Conservation (phyloP, 139 green algal genomes). For the Auxenochlorella protothecoides region DNA sequence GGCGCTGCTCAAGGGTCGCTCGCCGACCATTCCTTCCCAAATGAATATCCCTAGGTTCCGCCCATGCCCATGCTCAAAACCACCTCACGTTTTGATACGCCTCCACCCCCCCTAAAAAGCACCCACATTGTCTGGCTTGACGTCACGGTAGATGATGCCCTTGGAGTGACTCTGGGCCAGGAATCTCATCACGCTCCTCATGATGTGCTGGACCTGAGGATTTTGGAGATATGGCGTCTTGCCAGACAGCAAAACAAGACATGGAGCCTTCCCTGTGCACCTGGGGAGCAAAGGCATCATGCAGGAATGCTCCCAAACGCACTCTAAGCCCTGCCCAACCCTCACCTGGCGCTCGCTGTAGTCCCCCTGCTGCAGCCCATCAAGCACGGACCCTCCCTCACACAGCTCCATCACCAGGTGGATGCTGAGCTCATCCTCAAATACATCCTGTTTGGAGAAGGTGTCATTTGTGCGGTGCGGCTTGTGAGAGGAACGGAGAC, state of each 20-base stretch:
- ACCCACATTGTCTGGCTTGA: slow-evolving; percentile 39
- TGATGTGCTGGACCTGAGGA: slow-evolving; percentile 36
- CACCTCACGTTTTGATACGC: too few relatives aligned
- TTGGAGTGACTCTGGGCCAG: slow-evolving; percentile 85
- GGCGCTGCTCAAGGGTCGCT: too few relatives aligned
- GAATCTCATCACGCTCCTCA: slow-evolving; percentile 48
- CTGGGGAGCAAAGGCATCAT: not conserved
- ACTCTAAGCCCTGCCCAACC: slow-evolving; percentile 1
- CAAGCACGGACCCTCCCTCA: slow-evolving; percentile 61
- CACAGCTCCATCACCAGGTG: slow-evolving; percentile 90
- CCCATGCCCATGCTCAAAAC: too few relatives aligned
- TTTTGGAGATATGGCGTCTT: too few relatives aligned
- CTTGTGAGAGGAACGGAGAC: too few relatives aligned
- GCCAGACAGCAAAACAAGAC: too few relatives aligned
- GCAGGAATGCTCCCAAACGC: not conserved
- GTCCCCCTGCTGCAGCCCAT: slow-evolving; percentile 37
- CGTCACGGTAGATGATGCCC: slow-evolving; percentile 59
- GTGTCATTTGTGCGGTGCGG: too few relatives aligned
- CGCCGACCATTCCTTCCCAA: too few relatives aligned
- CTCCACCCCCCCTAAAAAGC: slow-evolving; percentile 5
- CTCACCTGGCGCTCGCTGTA: slow-evolving; percentile 45
- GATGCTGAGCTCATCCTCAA: slow-evolving; percentile 64
- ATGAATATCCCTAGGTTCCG: too few relatives aligned
- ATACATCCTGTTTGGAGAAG: slow-evolving; percentile 39
- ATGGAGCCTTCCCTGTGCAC: not conserved